phyloP scores from a whole-genome alignment of 169 alveolate species.

The Plasmodium inui region DNA sequence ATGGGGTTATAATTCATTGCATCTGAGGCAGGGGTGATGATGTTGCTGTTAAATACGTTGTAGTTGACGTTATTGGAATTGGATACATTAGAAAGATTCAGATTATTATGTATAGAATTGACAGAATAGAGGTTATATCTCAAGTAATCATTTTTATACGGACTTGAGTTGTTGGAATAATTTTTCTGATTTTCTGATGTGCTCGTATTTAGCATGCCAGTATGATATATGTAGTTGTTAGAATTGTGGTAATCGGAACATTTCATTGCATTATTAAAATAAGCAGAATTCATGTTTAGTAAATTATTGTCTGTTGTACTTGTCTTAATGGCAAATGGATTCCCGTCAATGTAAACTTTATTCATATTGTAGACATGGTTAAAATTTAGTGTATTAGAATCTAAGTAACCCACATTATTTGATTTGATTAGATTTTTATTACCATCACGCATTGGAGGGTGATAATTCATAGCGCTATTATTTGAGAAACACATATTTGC shows the following conservation, averaged over 20 bases:
- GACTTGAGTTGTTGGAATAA: constrained; percentile 41
- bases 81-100: constrained; percentile 44
- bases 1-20: constrained; percentile 35
- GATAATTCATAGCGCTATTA: constrained; percentile 37
- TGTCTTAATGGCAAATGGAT: constrained; percentile 10
- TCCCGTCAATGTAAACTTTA: constrained; percentile 27
- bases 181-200: constrained; percentile 29
- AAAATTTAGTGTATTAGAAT: constrained; percentile 25
- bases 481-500: constrained; percentile 5
- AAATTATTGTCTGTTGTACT: constrained; percentile 30
- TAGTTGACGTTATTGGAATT: constrained; percentile 33
- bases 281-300: constrained; percentile 18
- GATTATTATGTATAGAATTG: constrained; percentile 14
- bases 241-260: constrained; percentile 40
- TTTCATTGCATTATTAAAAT: constrained; percentile 46
- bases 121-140: constrained; percentile 18
- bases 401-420: constrained; percentile 22
- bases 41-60: constrained; percentile 33
- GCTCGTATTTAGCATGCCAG: constrained; percentile 42
- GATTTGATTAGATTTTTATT: constrained; percentile 23
- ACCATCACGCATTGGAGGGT: constrained; percentile 1
- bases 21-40: constrained; percentile 27
- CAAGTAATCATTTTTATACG: constrained; percentile 48
- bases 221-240: constrained; percentile 23
- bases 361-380: constrained; percentile 29